Evolutionary conservation across 345 rosid genomes (phyloP).

Genomic region (Melaleuca quinquenervia): DNA sequence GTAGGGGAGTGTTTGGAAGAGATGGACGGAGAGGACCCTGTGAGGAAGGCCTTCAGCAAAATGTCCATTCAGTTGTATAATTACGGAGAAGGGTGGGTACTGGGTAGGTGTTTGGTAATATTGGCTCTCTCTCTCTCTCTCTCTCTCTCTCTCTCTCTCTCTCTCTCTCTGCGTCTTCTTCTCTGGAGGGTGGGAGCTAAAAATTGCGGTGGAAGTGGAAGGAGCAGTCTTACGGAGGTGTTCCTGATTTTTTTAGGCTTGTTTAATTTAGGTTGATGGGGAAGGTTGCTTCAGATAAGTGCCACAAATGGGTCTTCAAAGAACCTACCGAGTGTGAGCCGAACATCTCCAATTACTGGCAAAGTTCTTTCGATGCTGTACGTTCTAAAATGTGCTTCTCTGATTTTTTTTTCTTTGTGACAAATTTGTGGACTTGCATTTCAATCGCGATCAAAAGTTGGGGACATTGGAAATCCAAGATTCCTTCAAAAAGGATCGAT

Average conservation of each 20-base stretch:
- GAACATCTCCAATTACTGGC: conserved; percentile 96
- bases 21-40: conserved; percentile 87
- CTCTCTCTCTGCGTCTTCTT: background rate
- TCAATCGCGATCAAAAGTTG: background rate
- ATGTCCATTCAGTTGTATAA: conserved; percentile 99
- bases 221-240: background rate
- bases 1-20: conserved; percentile 71
- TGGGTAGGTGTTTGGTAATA: conserved; percentile 62
- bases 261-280: conserved; percentile 78
- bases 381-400: background rate
- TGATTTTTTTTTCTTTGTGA: background rate
- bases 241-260: background rate
- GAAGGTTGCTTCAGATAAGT: conserved; percentile 99
- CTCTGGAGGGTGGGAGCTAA: background rate
- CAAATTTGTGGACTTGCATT: background rate
- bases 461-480: background rate
- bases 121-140: conserved; percentile 1
- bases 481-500: background rate
- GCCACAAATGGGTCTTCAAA: conserved; percentile 99
- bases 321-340: conserved; percentile 94
- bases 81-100: conserved; percentile 99
- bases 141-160: background rate
- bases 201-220: background rate
- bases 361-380: conserved; percentile 98
- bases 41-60: conserved; percentile 98